Evolutionary conservation across 768 basidiomycete genomes (phyloP), one percentile per base, ranked within the genome.

Genomic region (Lenzites betulinus): DNA sequence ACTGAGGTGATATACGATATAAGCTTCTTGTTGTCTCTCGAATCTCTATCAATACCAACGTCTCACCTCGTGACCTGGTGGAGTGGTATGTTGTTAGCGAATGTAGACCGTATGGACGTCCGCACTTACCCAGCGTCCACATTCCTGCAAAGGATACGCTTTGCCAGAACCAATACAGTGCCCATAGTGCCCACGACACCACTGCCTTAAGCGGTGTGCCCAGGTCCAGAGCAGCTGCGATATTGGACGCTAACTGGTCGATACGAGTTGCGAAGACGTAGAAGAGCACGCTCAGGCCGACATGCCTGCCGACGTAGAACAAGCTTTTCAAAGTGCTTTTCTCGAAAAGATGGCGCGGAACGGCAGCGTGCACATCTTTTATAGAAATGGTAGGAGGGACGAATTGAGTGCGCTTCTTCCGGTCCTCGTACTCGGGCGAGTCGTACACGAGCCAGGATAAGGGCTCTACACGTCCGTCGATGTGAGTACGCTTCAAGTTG

Each of bases 341-440:
- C 52, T 79, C 71, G 64, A 81, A 81, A 20, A 83, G 76, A 60
- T 78, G 76, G 22, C 67, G 74, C 2, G 83, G 82, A 26, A 85
- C 77, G 7, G 78, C 82, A 15, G 77, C 73, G 60, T 77, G 81
- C 35, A 85, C 67, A 33, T 80, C 74, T 56, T 78, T 79, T 47
- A 81, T 64, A 55, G 61, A 58, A n/a, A 62, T 50, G 25, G 76
- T 71, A 4, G 81, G 79, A 5, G 79, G 80, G 6, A 72, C 68
- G 63, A 81, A 82, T 0, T 72, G 66, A 26, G 68, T 66, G 53
- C 70, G 76, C 25, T 68, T 68, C 60, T 70, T 77, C 33, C 81
- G 74, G n/a, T 75, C 74, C 61, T 79, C 77, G 64, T 79, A 82
- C 74, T 83, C 82, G 22, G 80, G 79, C 28, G 80, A 77, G 61